Evolutionary conservation across 345 rosid genomes (phyloP), one percentile per base, ranked within the genome.

Genomic region (Pistacia vera): DNA sequence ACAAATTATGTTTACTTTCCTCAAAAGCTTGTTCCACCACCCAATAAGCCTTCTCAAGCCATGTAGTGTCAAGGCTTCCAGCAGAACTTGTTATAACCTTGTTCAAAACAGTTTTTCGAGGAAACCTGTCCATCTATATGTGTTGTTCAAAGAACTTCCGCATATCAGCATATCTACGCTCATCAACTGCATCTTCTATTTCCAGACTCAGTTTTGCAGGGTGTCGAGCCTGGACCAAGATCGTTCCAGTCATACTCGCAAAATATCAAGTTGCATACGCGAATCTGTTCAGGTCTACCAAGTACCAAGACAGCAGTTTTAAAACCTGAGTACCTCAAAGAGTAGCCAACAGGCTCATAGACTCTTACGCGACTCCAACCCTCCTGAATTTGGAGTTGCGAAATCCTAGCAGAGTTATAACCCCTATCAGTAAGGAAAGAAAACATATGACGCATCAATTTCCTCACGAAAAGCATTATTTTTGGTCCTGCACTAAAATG

Each of bases 41-140:
- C 65, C 72, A 81, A 76, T 75, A 84, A 49, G 92, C 96, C 77
- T 88, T 90, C 80, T 91, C 89, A 72, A 95, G 87, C 92, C 88
- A 86, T 51, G 71, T 74, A 54, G 76, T 74, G 75, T 86, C 87
- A n/a, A 84, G 87, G 90, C 91, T 90, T 74, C 88, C 87, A 0
- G 91, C 83, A 70, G 80, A 88, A 75, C 85, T 80, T n/a, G 84
- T 78, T 62, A 89, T 22, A 22, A 0, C 25, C 25, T 22, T 22
- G 25, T 22, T 22, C 25, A 22, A 22, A 22, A 22, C 25, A 8
- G 93, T 88, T 81, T 89, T 96, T 56, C 89, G 80, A 1, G 99
- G 99, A 59, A 92, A 91, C 41, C 97, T 92, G 61, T 90, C 98
- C 91, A 92, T 92, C 58, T 82, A 90, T 92, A 90, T 81, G 67